Evolutionary conservation across 305 asterid species (phyloP).

Genomic region (Fraxinus platypoda): DNA sequence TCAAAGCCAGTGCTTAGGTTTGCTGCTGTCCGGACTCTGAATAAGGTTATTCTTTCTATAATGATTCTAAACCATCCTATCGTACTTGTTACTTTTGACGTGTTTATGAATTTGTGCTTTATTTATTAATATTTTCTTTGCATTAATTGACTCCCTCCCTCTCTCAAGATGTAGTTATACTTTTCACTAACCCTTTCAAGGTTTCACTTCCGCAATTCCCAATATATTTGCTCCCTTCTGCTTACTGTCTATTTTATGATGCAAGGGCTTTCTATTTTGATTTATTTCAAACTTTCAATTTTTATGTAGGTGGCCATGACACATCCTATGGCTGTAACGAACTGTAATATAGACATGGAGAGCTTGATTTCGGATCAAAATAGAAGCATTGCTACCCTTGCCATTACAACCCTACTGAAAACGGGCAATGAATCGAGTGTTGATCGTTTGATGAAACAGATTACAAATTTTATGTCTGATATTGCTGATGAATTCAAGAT

Average conservation of each 20-base stretch:
- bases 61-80: background rate
- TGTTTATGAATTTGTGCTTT: conserved; percentile 10
- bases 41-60: conserved; percentile 57
- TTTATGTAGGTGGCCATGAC: conserved; percentile 94
- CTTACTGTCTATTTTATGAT: background rate
- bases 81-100: background rate
- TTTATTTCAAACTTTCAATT: conserved; percentile 20
- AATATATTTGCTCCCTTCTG: background rate
- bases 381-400: conserved; percentile 99
- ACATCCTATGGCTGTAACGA: conserved; percentile 95
- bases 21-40: conserved; percentile 96
- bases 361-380: conserved; percentile 97
- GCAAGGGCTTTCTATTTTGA: conserved; percentile 12
- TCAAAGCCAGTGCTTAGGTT: conserved; percentile 92
- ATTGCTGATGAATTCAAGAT: conserved; percentile 99
- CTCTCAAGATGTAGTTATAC: background rate
- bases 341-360: conserved; percentile 98
- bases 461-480: conserved; percentile 97
- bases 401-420: conserved; percentile 94
- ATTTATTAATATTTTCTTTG: background rate
- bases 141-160: background rate
- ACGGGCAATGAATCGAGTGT: conserved; percentile 98
- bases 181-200: background rate
- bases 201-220: background rate
- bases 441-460: conserved; percentile 97